These are phyloP conservation scores for Candida sojae DNA, from an alignment of 1,139 yeast genomes.

Conservation along the genomic window DNA sequence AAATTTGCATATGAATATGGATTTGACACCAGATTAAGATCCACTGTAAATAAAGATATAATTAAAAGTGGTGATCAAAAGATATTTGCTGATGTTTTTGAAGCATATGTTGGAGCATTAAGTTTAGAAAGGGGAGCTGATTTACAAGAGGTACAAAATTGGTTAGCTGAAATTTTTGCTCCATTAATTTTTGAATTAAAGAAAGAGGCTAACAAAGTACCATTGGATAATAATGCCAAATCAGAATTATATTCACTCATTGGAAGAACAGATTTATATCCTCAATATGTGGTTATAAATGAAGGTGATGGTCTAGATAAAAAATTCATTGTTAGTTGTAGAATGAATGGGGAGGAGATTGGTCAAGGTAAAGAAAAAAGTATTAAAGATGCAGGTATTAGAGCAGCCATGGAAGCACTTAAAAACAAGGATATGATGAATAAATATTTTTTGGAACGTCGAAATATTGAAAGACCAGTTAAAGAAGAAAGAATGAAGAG, in stretches of 20 bases:
- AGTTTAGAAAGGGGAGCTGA: slow-evolving; percentile 57
- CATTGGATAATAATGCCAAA: slow-evolving; percentile 65
- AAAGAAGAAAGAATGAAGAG: slow-evolving; percentile 10
- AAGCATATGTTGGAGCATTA: slow-evolving; percentile 88
- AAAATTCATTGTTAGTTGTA: slow-evolving; percentile 64
- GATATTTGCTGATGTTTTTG: slow-evolving; percentile 76
- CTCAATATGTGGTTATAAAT: slow-evolving; percentile 59
- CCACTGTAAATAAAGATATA: slow-evolving; percentile 40
- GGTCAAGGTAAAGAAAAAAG: slow-evolving; percentile 66
- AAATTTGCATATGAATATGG: slow-evolving; percentile 74
- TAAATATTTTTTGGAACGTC: slow-evolving; percentile 63
- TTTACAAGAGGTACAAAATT: slow-evolving; percentile 50
- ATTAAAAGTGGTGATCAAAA: slow-evolving; percentile 48
- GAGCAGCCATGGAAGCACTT: slow-evolving; percentile 74
- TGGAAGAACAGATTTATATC: slow-evolving; percentile 71
- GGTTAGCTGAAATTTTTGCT: slow-evolving; percentile 59
- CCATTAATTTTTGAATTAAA: slow-evolving; percentile 29
- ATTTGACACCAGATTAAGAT: slow-evolving; percentile 60
- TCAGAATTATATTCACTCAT: slow-evolving; percentile 74
- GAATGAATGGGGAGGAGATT: slow-evolving; percentile 53
- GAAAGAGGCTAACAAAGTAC: slow-evolving; percentile 28
- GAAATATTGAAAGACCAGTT: slow-evolving; percentile 50
- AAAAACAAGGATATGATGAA: slow-evolving; percentile 60
- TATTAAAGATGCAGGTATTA: slow-evolving; percentile 64
- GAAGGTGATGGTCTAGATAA: slow-evolving; percentile 55